Conservation (phyloP, 371 early-diverging fungal genomes). For the Chytridiales sp. region DNA sequence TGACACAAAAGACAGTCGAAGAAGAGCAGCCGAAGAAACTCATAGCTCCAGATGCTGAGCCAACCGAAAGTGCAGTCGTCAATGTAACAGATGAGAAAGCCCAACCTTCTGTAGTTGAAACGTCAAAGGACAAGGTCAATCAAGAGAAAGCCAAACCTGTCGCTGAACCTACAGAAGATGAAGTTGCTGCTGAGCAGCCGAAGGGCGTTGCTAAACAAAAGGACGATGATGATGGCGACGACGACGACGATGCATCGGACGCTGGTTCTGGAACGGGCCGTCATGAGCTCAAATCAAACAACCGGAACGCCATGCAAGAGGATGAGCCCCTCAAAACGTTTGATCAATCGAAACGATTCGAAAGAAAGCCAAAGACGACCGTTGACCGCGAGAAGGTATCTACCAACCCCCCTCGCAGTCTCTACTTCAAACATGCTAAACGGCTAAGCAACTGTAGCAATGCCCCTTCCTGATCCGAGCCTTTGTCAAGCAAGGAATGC, state of each 20-base stretch:
- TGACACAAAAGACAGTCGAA: neutral
- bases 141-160: neutral
- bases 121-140: neutral
- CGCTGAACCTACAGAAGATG: neutral
- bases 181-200: neutral
- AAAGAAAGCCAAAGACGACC: neutral
- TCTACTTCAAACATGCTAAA: neutral
- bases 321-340: neutral
- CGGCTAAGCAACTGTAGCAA: conserved; percentile 36
- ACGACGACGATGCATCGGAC: conserved; percentile 18
- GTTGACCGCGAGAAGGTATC: conserved; percentile 17
- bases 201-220: neutral
- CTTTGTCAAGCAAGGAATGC: conserved; percentile 47
- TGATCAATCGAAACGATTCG: neutral
- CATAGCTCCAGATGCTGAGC: conserved; percentile 1
- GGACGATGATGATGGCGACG: conserved; percentile 32
- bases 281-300: neutral
- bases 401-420: neutral
- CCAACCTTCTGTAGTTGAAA: neutral
- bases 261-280: neutral
- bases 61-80: neutral
- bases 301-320: neutral
- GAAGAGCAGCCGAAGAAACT: neutral
- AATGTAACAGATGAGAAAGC: neutral
- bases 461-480: conserved; percentile 64